Evolutionary conservation across 192 early-diverging fungal species (phyloP).

Genomic region (Cetraspora pellucida): DNA sequence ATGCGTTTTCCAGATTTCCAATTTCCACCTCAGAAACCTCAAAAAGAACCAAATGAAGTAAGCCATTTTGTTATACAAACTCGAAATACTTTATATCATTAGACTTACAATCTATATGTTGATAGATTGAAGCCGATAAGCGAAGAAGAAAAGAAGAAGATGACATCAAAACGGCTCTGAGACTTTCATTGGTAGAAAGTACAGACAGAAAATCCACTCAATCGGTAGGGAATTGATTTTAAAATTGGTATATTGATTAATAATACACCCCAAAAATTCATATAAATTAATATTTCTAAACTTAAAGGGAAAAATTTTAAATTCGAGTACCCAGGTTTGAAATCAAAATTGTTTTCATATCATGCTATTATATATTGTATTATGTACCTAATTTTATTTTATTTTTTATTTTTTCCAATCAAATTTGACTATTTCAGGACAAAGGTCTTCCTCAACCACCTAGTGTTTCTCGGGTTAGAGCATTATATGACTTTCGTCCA

Average conservation of each 20-base stretch:
- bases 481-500: conserved; percentile 91
- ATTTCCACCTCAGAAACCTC: conserved; percentile 80
- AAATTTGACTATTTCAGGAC: not conserved
- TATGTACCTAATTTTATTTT: not conserved
- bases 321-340: not conserved
- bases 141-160: conserved; percentile 94
- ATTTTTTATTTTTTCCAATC: not conserved
- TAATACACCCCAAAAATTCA: not conserved
- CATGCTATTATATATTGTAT: conserved; percentile 39
- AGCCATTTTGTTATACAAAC: conserved; percentile 24
- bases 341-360: conserved; percentile 25
- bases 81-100: not conserved
- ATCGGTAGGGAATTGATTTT: conserved; percentile 60
- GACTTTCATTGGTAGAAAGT: conserved; percentile 64
- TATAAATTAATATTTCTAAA: not conserved
- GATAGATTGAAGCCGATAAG: conserved; percentile 46
- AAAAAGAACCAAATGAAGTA: conserved; percentile 67
- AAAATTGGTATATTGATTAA: conserved; percentile 35
- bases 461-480: conserved; percentile 63
- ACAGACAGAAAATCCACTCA: conserved; percentile 34
- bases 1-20: conserved; percentile 45
- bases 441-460: not conserved
- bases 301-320: not conserved
- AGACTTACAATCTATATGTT: not conserved
- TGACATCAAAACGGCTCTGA: conserved; percentile 89